Percentiles rank a stretch among this genome's conserved stretches.
Evolutionary conservation across 176 grass and related monocot genomes (phyloP).

Genomic region (Cenchrus fungigraminus): DNA sequence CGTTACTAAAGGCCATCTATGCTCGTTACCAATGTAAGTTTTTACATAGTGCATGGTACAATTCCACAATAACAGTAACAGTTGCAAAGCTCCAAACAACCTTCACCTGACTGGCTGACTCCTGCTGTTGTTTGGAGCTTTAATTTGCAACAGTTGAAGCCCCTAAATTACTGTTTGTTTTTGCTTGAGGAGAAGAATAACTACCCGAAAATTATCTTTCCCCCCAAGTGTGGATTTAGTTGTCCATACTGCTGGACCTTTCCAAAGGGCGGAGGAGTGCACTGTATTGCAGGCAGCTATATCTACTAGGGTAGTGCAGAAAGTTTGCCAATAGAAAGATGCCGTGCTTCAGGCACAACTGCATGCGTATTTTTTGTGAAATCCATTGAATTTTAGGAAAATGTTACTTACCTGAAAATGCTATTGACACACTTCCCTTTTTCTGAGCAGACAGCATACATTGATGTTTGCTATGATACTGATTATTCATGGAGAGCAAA

Average conservation of each 20-base stretch:
- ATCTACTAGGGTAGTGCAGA: conserved; percentile 68
- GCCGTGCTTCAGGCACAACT: too few species aligned
- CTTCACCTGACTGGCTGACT: too few species aligned
- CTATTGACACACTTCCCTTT: background rate
- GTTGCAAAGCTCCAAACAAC: too few species aligned
- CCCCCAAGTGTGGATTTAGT: conserved; percentile 75
- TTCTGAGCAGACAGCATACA: conserved; percentile 73
- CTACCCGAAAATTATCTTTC: background rate
- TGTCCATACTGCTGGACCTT: conserved; percentile 88
- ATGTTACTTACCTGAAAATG: background rate
- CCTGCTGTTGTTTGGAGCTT: too few species aligned
- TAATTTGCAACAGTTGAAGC: too few species aligned
- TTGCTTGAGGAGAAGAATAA: background rate
- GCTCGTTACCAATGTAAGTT: too few species aligned
- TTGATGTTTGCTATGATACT: conserved; percentile 73
- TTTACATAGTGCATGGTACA: too few species aligned
- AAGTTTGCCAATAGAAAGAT: background rate
- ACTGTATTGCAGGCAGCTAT: conserved; percentile 77
- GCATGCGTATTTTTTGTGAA: too few species aligned
- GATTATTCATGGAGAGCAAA: conserved; percentile 58
- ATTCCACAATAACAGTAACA: too few species aligned
- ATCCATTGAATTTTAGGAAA: background rate
- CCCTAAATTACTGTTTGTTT: background rate
- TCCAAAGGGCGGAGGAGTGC: conserved; percentile 67
- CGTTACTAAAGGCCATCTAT: too few species aligned